These are phyloP conservation scores for Metschnikowia bowlesiae DNA, from an alignment of 805 yeast genomes.

Conservation along the genomic window DNA sequence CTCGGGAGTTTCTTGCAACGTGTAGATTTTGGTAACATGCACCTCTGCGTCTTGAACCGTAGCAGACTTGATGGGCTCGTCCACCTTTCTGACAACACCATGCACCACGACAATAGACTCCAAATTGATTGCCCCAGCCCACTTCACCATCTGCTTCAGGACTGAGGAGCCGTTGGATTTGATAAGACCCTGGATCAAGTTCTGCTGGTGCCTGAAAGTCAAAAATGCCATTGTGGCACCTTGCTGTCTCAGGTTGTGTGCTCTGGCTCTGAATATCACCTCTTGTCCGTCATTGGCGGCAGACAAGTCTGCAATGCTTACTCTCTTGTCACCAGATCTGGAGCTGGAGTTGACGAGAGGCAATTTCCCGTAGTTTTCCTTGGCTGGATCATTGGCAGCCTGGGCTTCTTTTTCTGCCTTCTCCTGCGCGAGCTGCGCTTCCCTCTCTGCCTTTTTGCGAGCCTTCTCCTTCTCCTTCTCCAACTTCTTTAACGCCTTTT, in stretches of 20 bases:
- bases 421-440: constrained; percentile 80
- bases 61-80: constrained; percentile 82
- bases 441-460: constrained; percentile 87
- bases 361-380: constrained; percentile 81
- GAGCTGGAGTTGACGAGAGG: constrained; percentile 77
- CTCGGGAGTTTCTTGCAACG: constrained; percentile 84
- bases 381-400: constrained; percentile 79
- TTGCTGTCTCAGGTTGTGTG: constrained; percentile 90
- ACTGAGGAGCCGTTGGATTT: constrained; percentile 46
- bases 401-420: constrained; percentile 72
- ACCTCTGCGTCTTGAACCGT: constrained; percentile 90
- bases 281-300: constrained; percentile 67
- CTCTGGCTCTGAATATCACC: constrained; percentile 87
- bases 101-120: constrained; percentile 91
- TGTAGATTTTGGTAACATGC: constrained; percentile 63
- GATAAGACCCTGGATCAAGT: constrained; percentile 70
- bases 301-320: constrained; percentile 51
- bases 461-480: constrained; percentile 92
- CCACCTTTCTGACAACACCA: constrained; percentile 80
- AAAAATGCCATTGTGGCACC: constrained; percentile 92
- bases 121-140: constrained; percentile 80
- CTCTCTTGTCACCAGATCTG: constrained; percentile 64
- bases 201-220: constrained; percentile 95
- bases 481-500: constrained; percentile 91
- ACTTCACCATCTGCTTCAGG: constrained; percentile 94